A percentile compares a stretch with the other conserved stretches of the same genome.
Conservation (phyloP, 2,329 filamentous ascomycete species). For the Colletotrichum neosansevieriae region DNA sequence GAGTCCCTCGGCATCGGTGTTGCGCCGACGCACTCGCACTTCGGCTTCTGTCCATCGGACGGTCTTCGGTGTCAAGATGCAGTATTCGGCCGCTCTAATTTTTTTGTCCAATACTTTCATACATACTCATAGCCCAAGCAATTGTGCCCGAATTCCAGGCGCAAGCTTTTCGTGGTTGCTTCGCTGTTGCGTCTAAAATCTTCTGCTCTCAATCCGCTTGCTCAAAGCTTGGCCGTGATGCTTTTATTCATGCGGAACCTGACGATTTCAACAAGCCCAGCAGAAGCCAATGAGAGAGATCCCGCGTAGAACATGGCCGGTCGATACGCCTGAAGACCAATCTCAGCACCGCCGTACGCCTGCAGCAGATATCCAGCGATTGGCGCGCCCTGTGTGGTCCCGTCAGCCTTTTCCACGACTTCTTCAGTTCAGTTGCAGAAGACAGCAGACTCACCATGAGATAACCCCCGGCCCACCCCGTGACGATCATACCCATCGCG, state of each 20-base stretch:
- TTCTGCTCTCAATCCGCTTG: not conserved
- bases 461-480: no score
- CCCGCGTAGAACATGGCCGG: slow-evolving; percentile 74
- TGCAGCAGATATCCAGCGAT: slow-evolving; percentile 71
- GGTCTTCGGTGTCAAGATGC: slow-evolving; percentile 1
- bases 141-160: not conserved
- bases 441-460: no score
- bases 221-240: slow-evolving; percentile 51
- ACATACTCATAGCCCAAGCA: not conserved
- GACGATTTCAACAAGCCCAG: slow-evolving; percentile 55
- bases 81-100: no score
- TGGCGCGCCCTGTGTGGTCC: slow-evolving; percentile 57
- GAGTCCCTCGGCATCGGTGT: not conserved
- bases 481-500: no score
- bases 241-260: slow-evolving; percentile 57
- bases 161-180: not conserved
- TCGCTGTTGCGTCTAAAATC: no score
- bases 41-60: not conserved
- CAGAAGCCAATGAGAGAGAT: slow-evolving; percentile 60
- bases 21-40: not conserved
- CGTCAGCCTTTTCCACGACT: not conserved
- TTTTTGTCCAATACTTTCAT: not conserved
- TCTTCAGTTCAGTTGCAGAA: no score
- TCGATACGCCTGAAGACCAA: slow-evolving; percentile 64
- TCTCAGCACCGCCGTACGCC: slow-evolving; percentile 63